Evolutionary conservation across 2,329 filamentous ascomycete genomes (phyloP), one percentile per base, ranked within the genome.

Genomic region (Colletotrichum tofieldiae): DNA sequence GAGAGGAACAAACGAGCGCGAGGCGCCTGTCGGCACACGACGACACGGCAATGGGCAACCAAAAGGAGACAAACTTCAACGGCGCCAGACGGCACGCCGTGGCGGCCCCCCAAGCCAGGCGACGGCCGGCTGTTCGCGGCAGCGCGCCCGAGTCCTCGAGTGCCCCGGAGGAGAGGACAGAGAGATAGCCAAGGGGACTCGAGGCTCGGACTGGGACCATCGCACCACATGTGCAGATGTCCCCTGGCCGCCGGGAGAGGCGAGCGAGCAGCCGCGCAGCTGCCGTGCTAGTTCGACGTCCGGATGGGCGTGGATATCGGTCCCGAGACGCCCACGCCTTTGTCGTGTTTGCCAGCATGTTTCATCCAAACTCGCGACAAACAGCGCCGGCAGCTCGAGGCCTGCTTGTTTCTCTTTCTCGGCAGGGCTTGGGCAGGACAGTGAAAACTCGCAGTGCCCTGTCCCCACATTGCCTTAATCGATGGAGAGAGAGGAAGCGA

Each of bases 381-480:
- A 26, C 26, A 49, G 45, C 20, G 23, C 45, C 16, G 29, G 49
- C 49, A 51, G 23, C 35, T 8, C 8, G 35, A 2, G 35, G 5
- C 41, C 41, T 43, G 41, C 41, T 23, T 51, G 45, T 51, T 39
- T 52, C 20, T 43, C 41, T 51, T 39, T 52, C 20, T 43, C 41
- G 4, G 11, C 35, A 37, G 35, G 35, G 35, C 5, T 11, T 37
- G 8, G 29, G 29, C 35, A 11, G 29, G 29, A 37, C 35, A 11
- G 35, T 37, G 35, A 37, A 37, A 11, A 8, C 35, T 37, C 5
- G 32, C 32, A 14, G 37, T 32, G 29, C 5, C 8, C 35, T 16
- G 52, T 49, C 45, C 20, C 64, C 65, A 67, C 65, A 62, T 52
- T 67, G 62, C 65, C 47, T 56, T 56, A 62, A 62, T 62, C 56